A percentile compares a stretch with the other conserved stretches of the same genome.
Conservation (phyloP, 2,329 filamentous ascomycete species). For the Metarhizium guizhouense region DNA sequence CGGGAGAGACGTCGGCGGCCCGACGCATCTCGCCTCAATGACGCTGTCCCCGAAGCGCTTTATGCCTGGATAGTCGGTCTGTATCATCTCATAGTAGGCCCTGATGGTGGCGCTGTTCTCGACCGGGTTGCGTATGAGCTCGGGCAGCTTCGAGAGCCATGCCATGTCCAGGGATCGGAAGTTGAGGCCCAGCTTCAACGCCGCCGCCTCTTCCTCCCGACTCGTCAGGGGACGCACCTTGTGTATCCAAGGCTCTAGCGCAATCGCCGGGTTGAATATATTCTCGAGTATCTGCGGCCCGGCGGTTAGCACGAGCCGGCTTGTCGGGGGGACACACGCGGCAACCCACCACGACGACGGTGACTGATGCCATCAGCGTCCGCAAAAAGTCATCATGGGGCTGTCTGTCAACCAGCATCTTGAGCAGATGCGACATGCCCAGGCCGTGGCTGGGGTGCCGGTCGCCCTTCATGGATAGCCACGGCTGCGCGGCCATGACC, state of each 20-base stretch:
- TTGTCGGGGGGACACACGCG: neutral
- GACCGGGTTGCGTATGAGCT: constrained; percentile 12
- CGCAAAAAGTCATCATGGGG: constrained; percentile 18
- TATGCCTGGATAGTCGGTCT: constrained; percentile 8
- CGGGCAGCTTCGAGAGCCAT: constrained; percentile 11
- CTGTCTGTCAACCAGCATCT: constrained; percentile 14
- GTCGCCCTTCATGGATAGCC: constrained; percentile 19
- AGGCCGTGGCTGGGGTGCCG: constrained; percentile 19
- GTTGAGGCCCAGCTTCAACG: neutral
- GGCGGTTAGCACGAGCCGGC: neutral
- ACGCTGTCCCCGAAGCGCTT: constrained; percentile 1
- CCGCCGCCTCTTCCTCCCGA: neutral
- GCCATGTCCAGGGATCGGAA: constrained; percentile 6
- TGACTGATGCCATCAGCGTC: constrained; percentile 20
- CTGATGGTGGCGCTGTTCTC: constrained; percentile 11
- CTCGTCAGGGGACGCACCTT: neutral
- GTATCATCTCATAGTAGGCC: constrained; percentile 11
- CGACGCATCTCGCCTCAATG: neutral
- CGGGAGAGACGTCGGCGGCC: constrained; percentile 1
- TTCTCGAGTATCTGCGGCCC: constrained; percentile 21
- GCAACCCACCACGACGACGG: constrained; percentile 21
- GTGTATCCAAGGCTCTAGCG: constrained; percentile 14
- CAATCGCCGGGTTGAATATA: constrained; percentile 18
- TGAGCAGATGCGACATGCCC: constrained; percentile 22
- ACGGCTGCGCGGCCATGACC: constrained; percentile 26